phyloP scores from a whole-genome alignment of 306 rosid species.

The Castanea sativa region DNA sequence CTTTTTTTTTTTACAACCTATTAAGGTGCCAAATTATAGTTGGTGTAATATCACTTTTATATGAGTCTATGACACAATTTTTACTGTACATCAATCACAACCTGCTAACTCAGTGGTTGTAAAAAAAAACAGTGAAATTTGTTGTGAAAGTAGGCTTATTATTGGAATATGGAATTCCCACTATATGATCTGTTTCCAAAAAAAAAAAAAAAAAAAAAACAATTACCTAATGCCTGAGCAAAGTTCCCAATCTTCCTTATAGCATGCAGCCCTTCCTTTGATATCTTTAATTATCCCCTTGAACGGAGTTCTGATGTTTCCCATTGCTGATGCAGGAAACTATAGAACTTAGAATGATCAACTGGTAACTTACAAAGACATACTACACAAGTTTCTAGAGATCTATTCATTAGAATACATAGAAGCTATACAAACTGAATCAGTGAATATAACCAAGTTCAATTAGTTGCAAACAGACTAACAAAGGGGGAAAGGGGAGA shows the following conservation, averaged over 20 bases:
- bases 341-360: slow-evolving; percentile 14
- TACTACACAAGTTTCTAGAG: background rate
- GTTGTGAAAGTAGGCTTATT: no score
- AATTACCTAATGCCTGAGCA: slow-evolving; percentile 61
- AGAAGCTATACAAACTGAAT: background rate
- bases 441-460: background rate
- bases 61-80: no score
- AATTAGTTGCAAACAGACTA: background rate
- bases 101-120: no score
- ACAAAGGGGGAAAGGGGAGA: background rate
- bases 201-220: background rate
- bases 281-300: slow-evolving; percentile 63
- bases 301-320: slow-evolving; percentile 37
- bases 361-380: background rate
- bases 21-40: no score
- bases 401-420: slow-evolving; percentile 12
- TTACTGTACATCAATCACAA: no score
- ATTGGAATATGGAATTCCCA: background rate
- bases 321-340: slow-evolving; percentile 35
- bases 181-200: background rate
- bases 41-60: no score
- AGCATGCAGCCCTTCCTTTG: slow-evolving; percentile 71
- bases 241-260: slow-evolving; percentile 70
- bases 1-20: no score
- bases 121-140: no score